Conservation (phyloP, 257 asterid species). For the Solanum okadae region DNA sequence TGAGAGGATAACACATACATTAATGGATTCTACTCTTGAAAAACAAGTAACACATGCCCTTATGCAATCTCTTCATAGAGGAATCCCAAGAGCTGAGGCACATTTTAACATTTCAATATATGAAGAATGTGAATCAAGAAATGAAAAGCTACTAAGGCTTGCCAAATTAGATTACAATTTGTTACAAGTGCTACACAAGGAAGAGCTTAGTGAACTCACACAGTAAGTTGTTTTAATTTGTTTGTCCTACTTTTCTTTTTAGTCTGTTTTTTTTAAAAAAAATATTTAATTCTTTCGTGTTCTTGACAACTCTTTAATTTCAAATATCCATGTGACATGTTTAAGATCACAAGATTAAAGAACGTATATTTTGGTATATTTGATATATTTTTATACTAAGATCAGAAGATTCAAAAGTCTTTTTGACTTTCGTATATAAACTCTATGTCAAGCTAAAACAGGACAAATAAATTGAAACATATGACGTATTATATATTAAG, state of each 20-base stretch:
- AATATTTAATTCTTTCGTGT: too few species aligned
- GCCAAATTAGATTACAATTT: too few species aligned
- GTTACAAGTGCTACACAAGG: too few species aligned
- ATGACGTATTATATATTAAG: too few species aligned
- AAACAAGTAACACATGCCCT: too few species aligned
- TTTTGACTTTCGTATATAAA: background rate
- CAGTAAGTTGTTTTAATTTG: background rate
- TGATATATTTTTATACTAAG: too few species aligned
- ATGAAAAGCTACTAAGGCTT: too few species aligned
- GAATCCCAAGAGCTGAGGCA: background rate
- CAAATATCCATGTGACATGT: background rate
- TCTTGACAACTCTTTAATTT: too few species aligned
- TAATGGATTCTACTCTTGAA: background rate
- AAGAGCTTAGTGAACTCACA: background rate
- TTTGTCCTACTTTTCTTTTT: background rate
- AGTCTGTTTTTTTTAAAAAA: too few species aligned
- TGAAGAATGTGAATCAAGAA: background rate
- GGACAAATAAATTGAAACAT: background rate
- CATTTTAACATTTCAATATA: background rate
- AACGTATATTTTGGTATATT: too few species aligned
- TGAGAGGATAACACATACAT: background rate
- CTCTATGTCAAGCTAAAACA: too few species aligned
- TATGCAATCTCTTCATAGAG: background rate
- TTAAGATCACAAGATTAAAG: too few species aligned
- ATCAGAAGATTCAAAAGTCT: background rate